phyloP scores from a whole-genome alignment of 192 early-diverging fungal species.

The Linnemannia exigua region DNA sequence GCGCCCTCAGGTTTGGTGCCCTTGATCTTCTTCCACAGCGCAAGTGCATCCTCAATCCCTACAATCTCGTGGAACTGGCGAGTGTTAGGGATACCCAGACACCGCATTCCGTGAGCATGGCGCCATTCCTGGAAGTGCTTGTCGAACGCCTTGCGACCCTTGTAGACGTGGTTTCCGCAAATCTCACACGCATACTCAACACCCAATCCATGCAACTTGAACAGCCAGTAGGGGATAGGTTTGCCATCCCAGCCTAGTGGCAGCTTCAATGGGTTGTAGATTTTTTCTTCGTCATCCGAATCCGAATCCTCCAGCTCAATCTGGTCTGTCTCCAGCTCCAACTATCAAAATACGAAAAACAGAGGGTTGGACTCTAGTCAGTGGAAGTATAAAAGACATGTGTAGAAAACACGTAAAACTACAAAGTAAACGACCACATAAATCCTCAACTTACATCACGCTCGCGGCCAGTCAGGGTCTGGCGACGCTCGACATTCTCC shows the following conservation, averaged over 20 bases:
- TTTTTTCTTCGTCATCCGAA: slow-evolving; percentile 87
- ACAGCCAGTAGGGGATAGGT: slow-evolving; percentile 99
- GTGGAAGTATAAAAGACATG: too few relatives aligned
- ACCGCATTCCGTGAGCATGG: slow-evolving; percentile 95
- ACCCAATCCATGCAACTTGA: slow-evolving; percentile 96
- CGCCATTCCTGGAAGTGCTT: slow-evolving; percentile 96
- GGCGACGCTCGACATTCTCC: slow-evolving; percentile 91
- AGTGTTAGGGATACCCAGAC: slow-evolving; percentile 93
- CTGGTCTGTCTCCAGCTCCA: slow-evolving; percentile 81
- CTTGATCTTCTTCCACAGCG: slow-evolving; percentile 92
- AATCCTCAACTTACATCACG: slow-evolving; percentile 66
- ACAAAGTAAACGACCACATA: too few relatives aligned
- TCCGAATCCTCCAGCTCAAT: slow-evolving; percentile 73
- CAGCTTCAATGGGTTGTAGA: slow-evolving; percentile 97
- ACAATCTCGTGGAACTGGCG: slow-evolving; percentile 94
- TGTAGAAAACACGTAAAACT: too few relatives aligned
- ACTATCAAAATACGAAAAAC: slow-evolving; percentile 17
- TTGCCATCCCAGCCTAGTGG: slow-evolving; percentile 99
- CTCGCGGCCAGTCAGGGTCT: slow-evolving; percentile 91
- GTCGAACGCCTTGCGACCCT: slow-evolving; percentile 97
- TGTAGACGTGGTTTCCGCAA: slow-evolving; percentile 95
- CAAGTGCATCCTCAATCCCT: slow-evolving; percentile 90
- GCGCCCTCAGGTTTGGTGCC: slow-evolving; percentile 72
- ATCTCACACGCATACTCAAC: slow-evolving; percentile 97
- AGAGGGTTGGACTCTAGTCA: slow-evolving; percentile 5